These are phyloP conservation scores for Aspergillus ibericus DNA, from an alignment of 2,329 filamentous ascomycete species.

Conservation along the genomic window DNA sequence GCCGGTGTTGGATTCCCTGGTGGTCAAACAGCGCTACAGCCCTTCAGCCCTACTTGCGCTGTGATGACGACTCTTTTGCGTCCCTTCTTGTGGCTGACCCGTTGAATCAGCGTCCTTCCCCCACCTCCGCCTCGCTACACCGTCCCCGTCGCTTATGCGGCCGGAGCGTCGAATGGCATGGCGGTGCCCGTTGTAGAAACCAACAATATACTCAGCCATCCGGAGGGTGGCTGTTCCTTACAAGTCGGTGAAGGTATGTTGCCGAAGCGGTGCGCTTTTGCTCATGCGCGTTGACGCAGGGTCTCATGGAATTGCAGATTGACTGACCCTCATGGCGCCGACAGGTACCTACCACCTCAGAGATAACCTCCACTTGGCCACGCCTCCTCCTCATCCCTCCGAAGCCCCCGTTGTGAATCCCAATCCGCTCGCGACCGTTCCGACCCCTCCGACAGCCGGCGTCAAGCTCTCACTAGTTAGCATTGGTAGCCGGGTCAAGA, in stretches of 20 bases:
- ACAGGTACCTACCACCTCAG: slow-evolving; percentile 84
- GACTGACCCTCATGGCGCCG: slow-evolving; percentile 24
- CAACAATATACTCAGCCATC: slow-evolving; percentile 82
- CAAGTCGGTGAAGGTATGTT: slow-evolving; percentile 83
- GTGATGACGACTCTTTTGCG: slow-evolving; percentile 10
- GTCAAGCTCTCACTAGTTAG: slow-evolving; percentile 79
- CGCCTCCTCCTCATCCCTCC: slow-evolving; percentile 91
- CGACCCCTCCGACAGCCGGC: slow-evolving; percentile 78
- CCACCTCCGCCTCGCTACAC: slow-evolving; percentile 86
- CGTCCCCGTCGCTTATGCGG: slow-evolving; percentile 69
- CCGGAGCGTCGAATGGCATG: slow-evolving; percentile 66
- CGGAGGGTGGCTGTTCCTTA: slow-evolving; percentile 82
- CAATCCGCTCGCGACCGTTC: slow-evolving; percentile 84
- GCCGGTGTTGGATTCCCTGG: not conserved
- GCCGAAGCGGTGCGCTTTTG: not conserved
- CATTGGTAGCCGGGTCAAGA: slow-evolving; percentile 61
- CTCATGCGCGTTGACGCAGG: not conserved
- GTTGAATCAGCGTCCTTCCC: slow-evolving; percentile 66
- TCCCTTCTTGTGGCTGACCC: slow-evolving; percentile 16
- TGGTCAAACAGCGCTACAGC: not conserved
- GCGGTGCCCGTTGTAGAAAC: slow-evolving; percentile 82
- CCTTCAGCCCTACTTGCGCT: not conserved
- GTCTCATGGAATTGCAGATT: not conserved
- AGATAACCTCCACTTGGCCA: slow-evolving; percentile 89
- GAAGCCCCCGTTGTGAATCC: slow-evolving; percentile 84